These are phyloP conservation scores for Henningerozyma blattae DNA, from an alignment of 805 yeast genomes.

Conservation along the genomic window DNA sequence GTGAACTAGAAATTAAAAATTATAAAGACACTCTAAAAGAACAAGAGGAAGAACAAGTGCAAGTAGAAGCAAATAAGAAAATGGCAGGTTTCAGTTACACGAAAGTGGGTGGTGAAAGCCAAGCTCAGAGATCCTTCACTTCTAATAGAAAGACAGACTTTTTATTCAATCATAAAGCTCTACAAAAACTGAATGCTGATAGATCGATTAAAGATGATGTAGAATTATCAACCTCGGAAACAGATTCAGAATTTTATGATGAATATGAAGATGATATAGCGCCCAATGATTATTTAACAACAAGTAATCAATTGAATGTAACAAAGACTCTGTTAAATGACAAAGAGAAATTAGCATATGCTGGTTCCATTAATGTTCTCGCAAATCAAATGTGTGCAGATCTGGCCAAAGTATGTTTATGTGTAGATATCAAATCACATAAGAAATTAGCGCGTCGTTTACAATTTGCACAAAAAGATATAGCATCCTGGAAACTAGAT, in stretches of 20 bases:
- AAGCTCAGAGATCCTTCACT: conserved; percentile 55
- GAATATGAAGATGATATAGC: conserved; percentile 31
- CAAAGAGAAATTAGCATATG: conserved; percentile 81
- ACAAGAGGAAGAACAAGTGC: conserved; percentile 1
- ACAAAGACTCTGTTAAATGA: conserved; percentile 76
- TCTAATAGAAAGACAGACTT: conserved; percentile 47
- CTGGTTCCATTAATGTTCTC: conserved; percentile 68
- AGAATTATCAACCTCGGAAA: conserved; percentile 12
- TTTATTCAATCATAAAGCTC: conserved; percentile 31
- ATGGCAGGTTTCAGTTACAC: conserved; percentile 51
- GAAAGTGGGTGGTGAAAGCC: conserved; percentile 76
- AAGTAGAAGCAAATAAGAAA: conserved; percentile 2
- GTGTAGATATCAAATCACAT: conserved; percentile 35
- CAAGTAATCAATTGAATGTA: conserved; percentile 47
- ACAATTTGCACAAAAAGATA: conserved; percentile 59
- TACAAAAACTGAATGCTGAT: conserved; percentile 11
- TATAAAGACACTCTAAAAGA: conserved; percentile 5
- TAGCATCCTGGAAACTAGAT: conserved; percentile 74
- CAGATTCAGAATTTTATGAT: conserved; percentile 21
- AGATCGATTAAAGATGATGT: conserved; percentile 6
- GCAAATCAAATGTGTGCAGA: conserved; percentile 73
- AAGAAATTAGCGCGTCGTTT: conserved; percentile 44
- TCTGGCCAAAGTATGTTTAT: conserved; percentile 46
- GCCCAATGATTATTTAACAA: conserved; percentile 24
- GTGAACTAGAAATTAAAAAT: conserved; percentile 40